Evolutionary conservation across 1,284 basidiomycete genomes (phyloP), one percentile per base, ranked within the genome.

Genomic region (Microbotryum violaceum): DNA sequence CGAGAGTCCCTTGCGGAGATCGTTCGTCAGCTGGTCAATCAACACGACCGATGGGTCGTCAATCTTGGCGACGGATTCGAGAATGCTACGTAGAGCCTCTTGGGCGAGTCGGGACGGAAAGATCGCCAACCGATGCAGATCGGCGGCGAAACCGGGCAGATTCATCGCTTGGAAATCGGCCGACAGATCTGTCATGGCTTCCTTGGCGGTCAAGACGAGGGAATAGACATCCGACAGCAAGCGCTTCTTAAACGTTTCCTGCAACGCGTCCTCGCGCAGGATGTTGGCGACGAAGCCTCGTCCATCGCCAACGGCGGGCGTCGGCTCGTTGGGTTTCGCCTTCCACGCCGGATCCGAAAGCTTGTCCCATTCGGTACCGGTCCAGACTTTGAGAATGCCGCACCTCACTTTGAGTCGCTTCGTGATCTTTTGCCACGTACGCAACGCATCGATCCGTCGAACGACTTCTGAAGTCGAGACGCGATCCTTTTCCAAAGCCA

Each of bases 51-150:
- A 84, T 27, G 91, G 92, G 67, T 96, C 90, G 71, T 84, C 85
- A 63, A 98, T 82, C 71, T 91, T 91, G 72, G 86, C 83, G 6
- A 91, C 90, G 65, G 94, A 96, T 64, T 91, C 88, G 37, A 98
- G 82, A 47, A 92, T 87, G 31, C 94, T 85, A 56, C 87, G 88
- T 60, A 98, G 80, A 50, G 87, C 87, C 55, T 93, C 93, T 73
- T 97, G 89, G 31, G 93, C 89, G 54, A 99, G 85, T 70, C 89
- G 86, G 12, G 91, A 94, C 6, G 97, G 91, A 78, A 98, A 98
- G 29, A 88, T 88, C 64, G 97, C 92, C 65, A 98, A 82, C 51
- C 90, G 87, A 14, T 93, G 84, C n/a, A 98, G 82, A 72, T 97
- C 91, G 58, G 85, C 83, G 74, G 92, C 90, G 74, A 97, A 96